phyloP scores from a whole-genome alignment of 108 stramenopile species.

The Nitzschia sp. region DNA sequence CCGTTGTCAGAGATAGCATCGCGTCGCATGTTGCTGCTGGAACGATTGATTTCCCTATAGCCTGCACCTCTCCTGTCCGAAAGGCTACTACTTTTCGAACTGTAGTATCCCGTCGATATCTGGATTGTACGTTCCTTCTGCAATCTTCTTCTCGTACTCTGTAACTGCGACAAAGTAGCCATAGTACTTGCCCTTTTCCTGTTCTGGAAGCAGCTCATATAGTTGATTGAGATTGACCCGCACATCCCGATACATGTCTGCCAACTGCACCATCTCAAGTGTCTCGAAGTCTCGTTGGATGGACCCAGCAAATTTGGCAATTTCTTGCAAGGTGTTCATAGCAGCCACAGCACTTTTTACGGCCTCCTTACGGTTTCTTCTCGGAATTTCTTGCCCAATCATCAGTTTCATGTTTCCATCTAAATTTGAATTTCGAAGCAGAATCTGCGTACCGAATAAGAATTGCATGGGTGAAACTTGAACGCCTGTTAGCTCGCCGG shows the following conservation, averaged over 20 bases:
- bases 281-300: slow-evolving; percentile 39
- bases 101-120: slow-evolving; percentile 56
- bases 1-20: no score
- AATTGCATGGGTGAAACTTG: slow-evolving; percentile 57
- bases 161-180: slow-evolving; percentile 68
- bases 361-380: slow-evolving; percentile 35
- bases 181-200: slow-evolving; percentile 65
- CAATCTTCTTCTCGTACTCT: slow-evolving; percentile 71
- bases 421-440: slow-evolving; percentile 59
- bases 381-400: slow-evolving; percentile 59
- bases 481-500: slow-evolving; percentile 47
- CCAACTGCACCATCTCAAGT: slow-evolving; percentile 49
- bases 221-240: slow-evolving; percentile 50
- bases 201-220: slow-evolving; percentile 50
- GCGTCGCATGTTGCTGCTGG: no score
- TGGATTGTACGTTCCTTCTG: slow-evolving; percentile 62
- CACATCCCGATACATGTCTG: slow-evolving; percentile 53
- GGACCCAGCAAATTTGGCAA: slow-evolving; percentile 40
- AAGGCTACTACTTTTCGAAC: slow-evolving; percentile 45
- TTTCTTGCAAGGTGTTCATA: slow-evolving; percentile 60
- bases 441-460: slow-evolving; percentile 64
- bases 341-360: slow-evolving; percentile 43
- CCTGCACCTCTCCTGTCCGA: no score
- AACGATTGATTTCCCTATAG: no score
- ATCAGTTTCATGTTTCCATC: slow-evolving; percentile 65